A percentile compares a stretch with the other conserved stretches of the same genome.
These are phyloP conservation scores for Oryza glaberrima DNA, from an alignment of 176 grass and related monocot species.

Conservation along the genomic window DNA sequence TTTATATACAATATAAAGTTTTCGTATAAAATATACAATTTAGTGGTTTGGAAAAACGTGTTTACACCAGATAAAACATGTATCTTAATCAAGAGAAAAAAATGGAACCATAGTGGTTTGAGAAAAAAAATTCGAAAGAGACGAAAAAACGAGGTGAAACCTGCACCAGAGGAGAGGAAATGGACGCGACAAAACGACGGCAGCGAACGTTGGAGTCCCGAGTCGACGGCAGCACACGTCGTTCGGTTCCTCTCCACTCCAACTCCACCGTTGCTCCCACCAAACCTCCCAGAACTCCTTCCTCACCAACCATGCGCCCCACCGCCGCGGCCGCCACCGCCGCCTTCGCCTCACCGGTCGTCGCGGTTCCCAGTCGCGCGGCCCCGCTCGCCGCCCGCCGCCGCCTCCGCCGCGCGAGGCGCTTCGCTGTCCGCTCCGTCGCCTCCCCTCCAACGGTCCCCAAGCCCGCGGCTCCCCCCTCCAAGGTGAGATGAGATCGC, in stretches of 20 bases:
- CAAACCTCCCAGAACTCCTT: background rate
- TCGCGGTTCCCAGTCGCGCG: slow-evolving; percentile 20
- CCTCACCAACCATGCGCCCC: slow-evolving; percentile 35
- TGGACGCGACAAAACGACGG: background rate
- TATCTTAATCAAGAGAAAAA: no score
- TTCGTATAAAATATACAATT: no score
- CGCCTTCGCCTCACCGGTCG: slow-evolving; percentile 29
- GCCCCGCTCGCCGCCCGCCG: slow-evolving; percentile 19
- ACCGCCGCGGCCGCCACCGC: slow-evolving; percentile 37
- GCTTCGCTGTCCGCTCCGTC: slow-evolving; percentile 61
- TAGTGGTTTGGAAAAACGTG: no score
- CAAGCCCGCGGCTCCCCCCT: slow-evolving; percentile 43
- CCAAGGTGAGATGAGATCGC: slow-evolving; percentile 64
- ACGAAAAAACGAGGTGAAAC: background rate
- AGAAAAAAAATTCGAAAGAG: no score
- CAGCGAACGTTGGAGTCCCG: background rate
- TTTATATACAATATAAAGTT: no score
- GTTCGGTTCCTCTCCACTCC: slow-evolving; percentile 28
- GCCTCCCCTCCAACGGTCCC: slow-evolving; percentile 55
- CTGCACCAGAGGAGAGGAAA: background rate
- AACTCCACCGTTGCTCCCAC: background rate
- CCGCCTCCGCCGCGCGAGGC: slow-evolving; percentile 19
- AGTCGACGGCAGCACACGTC: slow-evolving; percentile 42
- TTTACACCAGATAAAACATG: no score
- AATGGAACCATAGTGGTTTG: no score